Evolutionary conservation across 495 filamentous ascomycete species (phyloP), one percentile per base, ranked within the genome.

Genomic region (Lentithecium fluviatile): DNA sequence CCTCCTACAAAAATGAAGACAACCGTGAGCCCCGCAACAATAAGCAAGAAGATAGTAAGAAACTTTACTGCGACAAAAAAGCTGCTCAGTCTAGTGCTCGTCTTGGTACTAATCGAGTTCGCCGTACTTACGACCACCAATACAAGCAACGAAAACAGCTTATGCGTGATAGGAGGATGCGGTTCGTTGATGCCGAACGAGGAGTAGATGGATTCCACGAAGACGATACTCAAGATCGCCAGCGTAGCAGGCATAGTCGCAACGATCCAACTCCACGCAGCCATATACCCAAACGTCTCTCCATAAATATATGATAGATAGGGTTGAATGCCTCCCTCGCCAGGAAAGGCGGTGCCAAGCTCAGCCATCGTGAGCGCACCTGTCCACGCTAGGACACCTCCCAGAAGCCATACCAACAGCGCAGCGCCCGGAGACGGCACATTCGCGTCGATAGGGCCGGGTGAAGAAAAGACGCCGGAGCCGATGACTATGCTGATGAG

Each of bases 201-300:
- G 2, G 50, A 60, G 20, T 62, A 54, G 2, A 82, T 77, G 63
- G 70, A 78, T 72, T 85, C 82, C 4, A 81, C 71, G 50, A 85
- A 83, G n/a, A 83, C 77, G 52, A 85, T 80, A 68, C 76, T 77
- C 8, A 84, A 71, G 21, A 83, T 83, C 5, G 82, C 82, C 32
- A 83, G 70, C 0, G 82, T 79, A 0, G 80, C 77, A 1, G 82
- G 82, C 78, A 80, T 84, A 12, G 82, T 77, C 13, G 78, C 79
- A 0, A 80, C 77, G 45, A 84, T 76, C 82, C 81, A 84, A 0
- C 77, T 81, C 82, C 82, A 85, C 0, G 80, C 80, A 0, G 77
- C 76, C 13, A 83, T 58, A 62, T 82, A 83, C 19, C 78, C 82
- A 61, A 79, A 74, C 0, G 78, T 64, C 49, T 83, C 80, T 0